Base-by-base conservation (phyloP, 73 alveolate species). In the Breviolum minutum region DNA sequence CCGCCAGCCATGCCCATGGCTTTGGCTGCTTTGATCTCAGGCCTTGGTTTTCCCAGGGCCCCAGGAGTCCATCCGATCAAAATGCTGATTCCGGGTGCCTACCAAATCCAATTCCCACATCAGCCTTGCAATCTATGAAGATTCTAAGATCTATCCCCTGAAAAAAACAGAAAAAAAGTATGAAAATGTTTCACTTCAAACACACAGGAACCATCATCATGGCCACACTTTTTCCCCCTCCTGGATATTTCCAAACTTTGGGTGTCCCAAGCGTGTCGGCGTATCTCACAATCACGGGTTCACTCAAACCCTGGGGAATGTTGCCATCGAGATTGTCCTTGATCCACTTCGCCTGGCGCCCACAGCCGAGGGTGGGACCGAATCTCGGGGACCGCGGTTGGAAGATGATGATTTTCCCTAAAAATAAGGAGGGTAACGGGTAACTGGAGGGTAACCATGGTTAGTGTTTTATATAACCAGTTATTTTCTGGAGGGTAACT, bases 21-120 rank as follows among this genome's bases (percentile, higher is more conserved):
- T 81, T 92, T 92, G 13, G 98, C 98, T 0, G 98, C 98, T 76
- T 92, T 92, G 68, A 76, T 92, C 98, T 92, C 98, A 6, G 98
- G 98, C 98, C 98, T 92, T 10, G 48, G 54, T n/a, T n/a, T n/a
- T 40, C 54, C 54, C n/a, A n/a, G n/a, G n/a, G n/a, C n/a, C n/a
- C n/a, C n/a, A n/a, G n/a, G n/a, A n/a, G n/a, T n/a, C n/a, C n/a
- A n/a, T n/a, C n/a, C n/a, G n/a, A n/a, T n/a, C n/a, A n/a, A 40
- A 40, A 40, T 40, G 54, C 54, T 40, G 54, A 40, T 40, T 40
- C 54, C 54, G 54, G 3, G 54, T n/a, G n/a, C 5, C 54, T 40
- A 40, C 54, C 0, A 40, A 40, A 40, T 40, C 54, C 0, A 40
- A 40, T 40, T 40, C 54, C 54, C 54, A 40, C 54, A 40, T 40